A percentile compares a stretch with the other conserved stretches of the same genome.
Evolutionary conservation across 345 rosid genomes (phyloP).

Genomic region (Eucalyptus pauciflora): DNA sequence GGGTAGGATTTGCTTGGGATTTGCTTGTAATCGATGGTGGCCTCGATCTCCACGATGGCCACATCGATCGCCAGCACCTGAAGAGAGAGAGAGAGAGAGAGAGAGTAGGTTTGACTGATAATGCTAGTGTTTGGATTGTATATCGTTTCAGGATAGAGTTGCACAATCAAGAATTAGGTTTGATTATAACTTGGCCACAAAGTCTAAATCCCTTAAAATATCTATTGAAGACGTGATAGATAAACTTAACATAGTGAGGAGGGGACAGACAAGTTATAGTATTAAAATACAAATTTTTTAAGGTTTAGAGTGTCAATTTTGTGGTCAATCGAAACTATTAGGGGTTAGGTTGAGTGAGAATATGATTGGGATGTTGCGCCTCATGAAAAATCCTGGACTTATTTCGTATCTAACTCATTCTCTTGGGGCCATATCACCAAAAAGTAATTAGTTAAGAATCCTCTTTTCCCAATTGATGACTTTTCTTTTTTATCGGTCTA

Average conservation of each 20-base stretch:
- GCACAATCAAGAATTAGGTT: not conserved
- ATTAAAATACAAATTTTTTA: not conserved
- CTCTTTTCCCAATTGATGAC: not conserved
- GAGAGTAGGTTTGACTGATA: not conserved
- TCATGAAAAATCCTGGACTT: not conserved
- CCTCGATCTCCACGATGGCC: not conserved
- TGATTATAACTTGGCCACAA: not conserved
- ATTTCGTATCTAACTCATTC: not conserved
- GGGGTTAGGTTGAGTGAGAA: not conserved
- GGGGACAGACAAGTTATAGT: not conserved
- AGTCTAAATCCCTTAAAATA: not conserved
- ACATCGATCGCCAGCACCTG: not conserved
- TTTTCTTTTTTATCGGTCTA: not conserved
- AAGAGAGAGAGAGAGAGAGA: not conserved
- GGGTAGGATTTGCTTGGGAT: not conserved
- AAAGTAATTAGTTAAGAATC: not conserved
- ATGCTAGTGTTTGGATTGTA: not conserved
- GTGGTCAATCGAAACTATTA: not conserved
- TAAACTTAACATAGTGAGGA: not conserved
- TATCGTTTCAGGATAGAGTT: not conserved
- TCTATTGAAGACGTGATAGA: not conserved
- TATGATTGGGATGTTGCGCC: not conserved
- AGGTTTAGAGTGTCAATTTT: not conserved
- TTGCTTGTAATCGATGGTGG: not conserved
- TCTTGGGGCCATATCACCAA: not conserved